Base-by-base conservation (phyloP, 2,329 filamentous ascomycete species). In the Whalleya microplaca region DNA sequence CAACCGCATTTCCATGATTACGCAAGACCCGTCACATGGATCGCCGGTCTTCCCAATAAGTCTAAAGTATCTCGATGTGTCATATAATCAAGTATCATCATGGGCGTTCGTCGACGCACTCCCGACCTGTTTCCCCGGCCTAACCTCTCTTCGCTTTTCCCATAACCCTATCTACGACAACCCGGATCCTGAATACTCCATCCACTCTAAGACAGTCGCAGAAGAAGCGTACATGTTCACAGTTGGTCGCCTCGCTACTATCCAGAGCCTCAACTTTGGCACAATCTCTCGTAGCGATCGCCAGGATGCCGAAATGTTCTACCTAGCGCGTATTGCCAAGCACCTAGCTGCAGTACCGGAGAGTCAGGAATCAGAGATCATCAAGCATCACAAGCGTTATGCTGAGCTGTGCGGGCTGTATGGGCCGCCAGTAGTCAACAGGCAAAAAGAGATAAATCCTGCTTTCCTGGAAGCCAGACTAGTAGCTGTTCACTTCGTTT, bases 221-320 rank as follows among this genome's bases (percentile, higher is more conserved):
- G 91, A 96, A 52, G 91, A 96, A 67, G 89, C 90, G 1, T 94
- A 92, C 76, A 96, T 96, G 90, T 82, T 97, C 46, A 91, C 91
- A 0, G 78, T 96, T 21, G 91, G 88, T 23, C 89, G 92, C 2
- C 78, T 97, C 1, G 81, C 83, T 1, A 76, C 77, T 1, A 81
- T 98, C 9, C 82, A 81, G 51, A 80, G 78, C 0, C 81, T 97
- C 27, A 95, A 95, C 70, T 92, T 90, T 71, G 87, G 86, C 60
- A 76, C 78, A 16, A 87, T 98, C 64, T 87, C 86, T 0, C 65
- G 79, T 1, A 84, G 88, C 42, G 93, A 98, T 71, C 86, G 94
- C 18, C 81, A 85, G 51, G 95, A 98, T 68, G 92, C 92, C 3
- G 95, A 98, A 66, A 88, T 94, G 68, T 99, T 96, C 72, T 99